A percentile compares a stretch with the other conserved stretches of the same genome.
These are phyloP conservation scores for Aspergillus oerlinghausenensis DNA, from an alignment of 2,329 filamentous ascomycete genomes.

Conservation along the genomic window DNA sequence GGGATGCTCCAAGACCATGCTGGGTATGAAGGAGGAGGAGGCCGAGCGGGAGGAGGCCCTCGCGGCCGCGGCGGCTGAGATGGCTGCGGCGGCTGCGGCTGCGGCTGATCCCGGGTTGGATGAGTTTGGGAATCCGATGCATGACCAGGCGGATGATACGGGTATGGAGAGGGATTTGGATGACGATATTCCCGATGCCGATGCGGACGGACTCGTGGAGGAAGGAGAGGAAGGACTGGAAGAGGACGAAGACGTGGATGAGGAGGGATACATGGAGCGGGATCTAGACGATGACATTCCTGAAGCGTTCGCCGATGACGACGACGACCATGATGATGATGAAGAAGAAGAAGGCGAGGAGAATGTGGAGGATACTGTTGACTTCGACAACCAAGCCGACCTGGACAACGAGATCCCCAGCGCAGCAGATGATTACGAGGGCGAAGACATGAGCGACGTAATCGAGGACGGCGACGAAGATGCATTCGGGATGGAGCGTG, in stretches of 20 bases:
- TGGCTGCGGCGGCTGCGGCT: conserved; percentile 64
- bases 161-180: conserved; percentile 41
- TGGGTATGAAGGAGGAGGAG: conserved; percentile 84
- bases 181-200: conserved; percentile 44
- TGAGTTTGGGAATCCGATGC: conserved; percentile 15
- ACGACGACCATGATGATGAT: conserved; percentile 39
- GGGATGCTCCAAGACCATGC: conserved; percentile 80
- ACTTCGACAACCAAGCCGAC: conserved; percentile 43
- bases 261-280: conserved; percentile 46
- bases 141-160: conserved; percentile 24
- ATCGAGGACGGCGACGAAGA: conserved; percentile 27
- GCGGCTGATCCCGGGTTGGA: conserved; percentile 47
- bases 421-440: conserved; percentile 39
- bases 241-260: conserved; percentile 53
- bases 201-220: conserved; percentile 35
- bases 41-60: conserved; percentile 83
- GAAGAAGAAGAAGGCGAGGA: conserved; percentile 37
- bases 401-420: conserved; percentile 60
- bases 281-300: conserved; percentile 73
- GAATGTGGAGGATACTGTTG: conserved; percentile 38
- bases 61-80: conserved; percentile 67
- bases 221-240: conserved; percentile 45
- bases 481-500: conserved; percentile 56
- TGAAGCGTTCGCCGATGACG: conserved; percentile 50
- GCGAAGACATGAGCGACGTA: conserved; percentile 47